Evolutionary conservation across 352 stramenopile species (phyloP).

Genomic region (Phytopythium helicoides): DNA sequence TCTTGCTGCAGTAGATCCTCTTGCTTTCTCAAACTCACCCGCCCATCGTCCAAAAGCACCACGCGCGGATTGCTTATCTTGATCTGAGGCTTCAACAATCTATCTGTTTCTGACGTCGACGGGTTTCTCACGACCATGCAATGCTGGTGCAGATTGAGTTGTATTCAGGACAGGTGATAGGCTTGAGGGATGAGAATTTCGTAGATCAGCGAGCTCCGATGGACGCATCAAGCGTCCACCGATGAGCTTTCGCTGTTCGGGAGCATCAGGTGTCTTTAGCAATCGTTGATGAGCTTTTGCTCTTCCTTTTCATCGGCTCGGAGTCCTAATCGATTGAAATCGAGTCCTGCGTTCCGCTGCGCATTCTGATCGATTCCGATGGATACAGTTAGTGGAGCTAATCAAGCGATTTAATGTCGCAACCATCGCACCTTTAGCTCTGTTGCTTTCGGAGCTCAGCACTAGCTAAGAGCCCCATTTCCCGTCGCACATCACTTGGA

Average conservation of each 20-base stretch:
- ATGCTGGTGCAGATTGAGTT: constrained; percentile 1
- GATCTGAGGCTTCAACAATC: constrained; percentile 7
- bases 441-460: constrained; percentile 11
- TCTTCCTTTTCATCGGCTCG: not conserved
- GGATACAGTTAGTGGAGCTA: too few relatives aligned
- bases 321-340: constrained; percentile 4
- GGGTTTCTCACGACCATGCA: not conserved
- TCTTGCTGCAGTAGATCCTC: constrained; percentile 42
- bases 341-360: constrained; percentile 14
- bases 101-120: not conserved
- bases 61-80: not conserved
- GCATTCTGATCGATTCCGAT: constrained; percentile 10
- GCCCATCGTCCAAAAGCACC: constrained; percentile 11
- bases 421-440: not conserved
- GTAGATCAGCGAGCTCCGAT: not conserved
- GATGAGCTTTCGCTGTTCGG: constrained; percentile 34
- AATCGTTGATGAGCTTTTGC: constrained; percentile 13
- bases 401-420: constrained; percentile 3
- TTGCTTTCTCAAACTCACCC: constrained; percentile 22
- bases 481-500: constrained; percentile 25
- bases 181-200: not conserved
- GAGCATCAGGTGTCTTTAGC: constrained; percentile 26
- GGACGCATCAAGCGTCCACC: constrained; percentile 34
- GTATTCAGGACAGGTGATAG: not conserved
- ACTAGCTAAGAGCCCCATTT: constrained; percentile 43